Percentiles rank a stretch among this genome's conserved stretches.
phyloP scores from a whole-genome alignment of 805 yeast species.

The Torulaspora gathmanii region DNA sequence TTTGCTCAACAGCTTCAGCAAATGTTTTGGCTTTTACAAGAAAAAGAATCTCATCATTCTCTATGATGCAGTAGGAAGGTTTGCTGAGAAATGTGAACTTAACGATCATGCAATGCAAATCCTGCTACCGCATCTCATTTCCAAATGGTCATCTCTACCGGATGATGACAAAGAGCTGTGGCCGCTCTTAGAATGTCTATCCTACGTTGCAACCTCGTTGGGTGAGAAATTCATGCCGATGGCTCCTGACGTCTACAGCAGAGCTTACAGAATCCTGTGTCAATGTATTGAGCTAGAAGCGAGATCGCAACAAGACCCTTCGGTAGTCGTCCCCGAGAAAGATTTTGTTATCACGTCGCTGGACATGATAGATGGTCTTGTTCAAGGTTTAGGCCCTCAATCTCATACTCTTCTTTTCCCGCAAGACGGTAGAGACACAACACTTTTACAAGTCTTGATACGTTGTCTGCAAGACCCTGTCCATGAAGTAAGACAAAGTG shows the following conservation, averaged over 20 bases:
- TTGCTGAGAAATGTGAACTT: slow-evolving; percentile 66
- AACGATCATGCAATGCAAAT: slow-evolving; percentile 54
- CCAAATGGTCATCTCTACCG: slow-evolving; percentile 67
- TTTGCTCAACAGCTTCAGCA: slow-evolving; percentile 61
- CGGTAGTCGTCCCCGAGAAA: slow-evolving; percentile 72
- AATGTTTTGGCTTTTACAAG: slow-evolving; percentile 74
- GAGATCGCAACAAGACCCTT: slow-evolving; percentile 60
- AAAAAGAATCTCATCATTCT: slow-evolving; percentile 73
- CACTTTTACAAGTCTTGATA: slow-evolving; percentile 57
- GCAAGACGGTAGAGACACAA: slow-evolving; percentile 29
- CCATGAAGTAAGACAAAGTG: slow-evolving; percentile 89
- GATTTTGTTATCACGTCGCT: slow-evolving; percentile 86
- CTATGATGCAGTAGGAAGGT: slow-evolving; percentile 87
- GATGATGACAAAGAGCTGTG: slow-evolving; percentile 84
- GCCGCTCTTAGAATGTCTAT: slow-evolving; percentile 90
- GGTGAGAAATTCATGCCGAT: slow-evolving; percentile 83
- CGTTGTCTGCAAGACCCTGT: slow-evolving; percentile 69
- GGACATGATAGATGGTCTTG: slow-evolving; percentile 86
- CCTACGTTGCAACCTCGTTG: slow-evolving; percentile 81
- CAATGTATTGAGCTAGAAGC: slow-evolving; percentile 64
- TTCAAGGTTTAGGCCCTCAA: slow-evolving; percentile 76
- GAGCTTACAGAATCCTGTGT: slow-evolving; percentile 67
- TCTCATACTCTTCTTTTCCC: slow-evolving; percentile 44
- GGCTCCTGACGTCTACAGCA: slow-evolving; percentile 78
- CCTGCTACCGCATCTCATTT: slow-evolving; percentile 75